phyloP scores from a whole-genome alignment of 108 stramenopile species.

The Fragilariopsis cylindrus region DNA sequence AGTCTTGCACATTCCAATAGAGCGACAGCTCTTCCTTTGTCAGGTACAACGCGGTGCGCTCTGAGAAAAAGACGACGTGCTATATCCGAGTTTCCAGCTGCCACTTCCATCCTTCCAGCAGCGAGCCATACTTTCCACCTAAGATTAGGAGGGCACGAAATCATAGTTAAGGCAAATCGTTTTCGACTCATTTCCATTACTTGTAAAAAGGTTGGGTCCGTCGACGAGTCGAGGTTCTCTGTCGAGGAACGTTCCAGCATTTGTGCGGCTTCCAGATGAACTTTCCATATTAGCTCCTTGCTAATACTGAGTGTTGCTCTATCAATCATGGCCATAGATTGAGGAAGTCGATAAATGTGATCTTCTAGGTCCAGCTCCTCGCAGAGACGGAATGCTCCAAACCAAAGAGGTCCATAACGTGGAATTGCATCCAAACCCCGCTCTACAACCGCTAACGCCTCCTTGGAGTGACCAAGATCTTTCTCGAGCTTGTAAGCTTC shows the following conservation, averaged over 20 bases:
- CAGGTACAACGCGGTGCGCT: constrained; percentile 88
- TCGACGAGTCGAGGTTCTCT: constrained; percentile 34
- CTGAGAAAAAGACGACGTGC: constrained; percentile 85
- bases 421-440: constrained; percentile 91
- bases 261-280: constrained; percentile 94
- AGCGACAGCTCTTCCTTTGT: constrained; percentile 87
- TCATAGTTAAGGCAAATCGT: constrained; percentile 81
- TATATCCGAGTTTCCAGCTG: constrained; percentile 67
- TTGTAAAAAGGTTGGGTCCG: constrained; percentile 36
- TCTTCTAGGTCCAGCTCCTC: constrained; percentile 72
- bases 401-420: constrained; percentile 97
- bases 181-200: constrained; percentile 42
- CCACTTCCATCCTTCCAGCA: constrained; percentile 93
- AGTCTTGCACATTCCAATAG: constrained; percentile 90
- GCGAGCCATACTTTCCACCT: constrained; percentile 97
- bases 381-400: constrained; percentile 90
- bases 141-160: constrained; percentile 88
- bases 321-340: constrained; percentile 73
- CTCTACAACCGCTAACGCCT: constrained; percentile 90
- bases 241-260: constrained; percentile 88
- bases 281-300: constrained; percentile 95
- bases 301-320: constrained; percentile 85
- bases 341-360: constrained; percentile 54
- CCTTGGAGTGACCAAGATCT: constrained; percentile 66
- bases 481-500: constrained; percentile 94